Conservation (phyloP, 2,329 filamentous ascomycete species). For the Exophiala viscosa region DNA sequence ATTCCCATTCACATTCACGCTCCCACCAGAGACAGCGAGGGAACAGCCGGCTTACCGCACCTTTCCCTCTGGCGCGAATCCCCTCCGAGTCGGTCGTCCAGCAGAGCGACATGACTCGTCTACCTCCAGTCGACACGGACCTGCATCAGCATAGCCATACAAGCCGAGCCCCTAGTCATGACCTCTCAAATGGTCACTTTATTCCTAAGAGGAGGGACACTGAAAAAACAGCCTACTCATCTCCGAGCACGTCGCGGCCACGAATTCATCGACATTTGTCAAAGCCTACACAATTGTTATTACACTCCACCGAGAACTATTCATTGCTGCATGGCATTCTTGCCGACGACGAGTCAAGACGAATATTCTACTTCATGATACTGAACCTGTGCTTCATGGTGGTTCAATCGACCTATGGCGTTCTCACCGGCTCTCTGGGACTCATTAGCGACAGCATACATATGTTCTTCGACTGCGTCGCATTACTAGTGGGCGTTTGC, state of each 20-base stretch:
- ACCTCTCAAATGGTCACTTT: conserved; percentile 11
- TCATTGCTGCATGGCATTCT: conserved; percentile 83
- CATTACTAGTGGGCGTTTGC: conserved; percentile 81
- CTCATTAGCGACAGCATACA: conserved; percentile 97
- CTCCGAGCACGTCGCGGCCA: conserved; percentile 8
- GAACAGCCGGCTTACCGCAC: conserved; percentile 23
- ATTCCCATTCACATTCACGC: conserved; percentile 33
- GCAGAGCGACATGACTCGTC: conserved; percentile 11
- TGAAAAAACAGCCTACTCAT: conserved; percentile 14
- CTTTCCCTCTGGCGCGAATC: conserved; percentile 26
- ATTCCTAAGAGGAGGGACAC: conserved; percentile 20
- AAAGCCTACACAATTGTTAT: conserved; percentile 65
- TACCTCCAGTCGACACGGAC: conserved; percentile 15
- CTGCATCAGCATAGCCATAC: conserved; percentile 13
- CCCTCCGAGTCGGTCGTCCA: conserved; percentile 25
- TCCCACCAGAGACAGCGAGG: conserved; percentile 24
- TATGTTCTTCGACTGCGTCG: conserved; percentile 98
- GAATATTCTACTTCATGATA: conserved; percentile 97
- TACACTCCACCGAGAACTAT: conserved; percentile 66
- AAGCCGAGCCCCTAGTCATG: conserved; percentile 14
- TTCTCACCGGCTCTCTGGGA: conserved; percentile 85
- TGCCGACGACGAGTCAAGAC: conserved; percentile 83
- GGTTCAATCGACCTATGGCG: conserved; percentile 90
- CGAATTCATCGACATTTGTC: conserved; percentile 30
- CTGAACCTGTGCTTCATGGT: conserved; percentile 95